Conservation (phyloP, 495 filamentous ascomycete genomes). For the Neurospora intermedia region DNA sequence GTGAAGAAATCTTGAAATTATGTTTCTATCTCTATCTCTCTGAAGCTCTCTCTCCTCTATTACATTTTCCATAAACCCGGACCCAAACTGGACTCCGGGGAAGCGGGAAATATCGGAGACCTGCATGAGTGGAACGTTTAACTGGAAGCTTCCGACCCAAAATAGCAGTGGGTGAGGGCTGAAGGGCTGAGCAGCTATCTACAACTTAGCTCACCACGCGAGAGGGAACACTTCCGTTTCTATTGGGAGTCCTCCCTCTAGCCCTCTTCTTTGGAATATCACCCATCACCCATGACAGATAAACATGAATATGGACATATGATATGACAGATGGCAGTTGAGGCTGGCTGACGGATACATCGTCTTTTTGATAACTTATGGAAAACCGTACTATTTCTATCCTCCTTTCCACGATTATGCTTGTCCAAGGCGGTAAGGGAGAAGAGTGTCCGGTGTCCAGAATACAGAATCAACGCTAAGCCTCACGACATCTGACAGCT, state of each 20-base stretch:
- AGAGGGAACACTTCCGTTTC: background rate
- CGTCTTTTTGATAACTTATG: background rate
- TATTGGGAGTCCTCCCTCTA: background rate
- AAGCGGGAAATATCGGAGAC: background rate
- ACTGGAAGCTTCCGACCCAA: background rate
- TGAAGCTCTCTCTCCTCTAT: background rate
- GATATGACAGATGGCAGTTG: background rate
- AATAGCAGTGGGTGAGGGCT: background rate
- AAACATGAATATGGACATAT: background rate
- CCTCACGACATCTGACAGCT: background rate
- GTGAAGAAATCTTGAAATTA: background rate
- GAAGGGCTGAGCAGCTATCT: background rate
- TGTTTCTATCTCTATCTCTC: background rate
- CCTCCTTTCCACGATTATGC: background rate
- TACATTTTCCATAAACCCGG: background rate
- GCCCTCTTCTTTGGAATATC: background rate
- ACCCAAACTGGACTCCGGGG: background rate
- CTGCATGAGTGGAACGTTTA: background rate
- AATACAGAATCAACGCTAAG: background rate
- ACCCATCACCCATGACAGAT: background rate
- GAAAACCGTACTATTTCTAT: background rate
- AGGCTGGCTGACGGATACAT: background rate
- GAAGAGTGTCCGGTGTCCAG: background rate
- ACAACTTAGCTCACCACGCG: background rate
- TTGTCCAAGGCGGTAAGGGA: background rate